phyloP scores from a whole-genome alignment of 176 grass and related monocot genomes.

The Poa pratensis region DNA sequence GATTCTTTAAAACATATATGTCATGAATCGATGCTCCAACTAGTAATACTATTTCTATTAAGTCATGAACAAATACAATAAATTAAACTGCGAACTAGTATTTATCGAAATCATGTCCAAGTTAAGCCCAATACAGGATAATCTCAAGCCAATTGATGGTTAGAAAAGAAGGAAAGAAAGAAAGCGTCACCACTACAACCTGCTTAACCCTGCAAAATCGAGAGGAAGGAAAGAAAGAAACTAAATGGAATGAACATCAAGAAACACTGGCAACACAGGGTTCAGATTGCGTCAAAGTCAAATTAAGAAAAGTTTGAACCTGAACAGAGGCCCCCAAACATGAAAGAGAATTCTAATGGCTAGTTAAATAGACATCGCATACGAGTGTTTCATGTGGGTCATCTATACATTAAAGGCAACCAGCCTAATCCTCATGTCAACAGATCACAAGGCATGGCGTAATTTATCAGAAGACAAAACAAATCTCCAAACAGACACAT shows the following conservation, averaged over 20 bases:
- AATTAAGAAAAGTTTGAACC: slow-evolving; percentile 3
- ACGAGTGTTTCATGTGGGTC: slow-evolving; percentile 21
- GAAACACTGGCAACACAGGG: neutral
- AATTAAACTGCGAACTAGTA: neutral
- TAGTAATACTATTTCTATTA: neutral
- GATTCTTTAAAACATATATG: neutral
- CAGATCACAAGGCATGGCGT: neutral
- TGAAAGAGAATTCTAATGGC: slow-evolving; percentile 10
- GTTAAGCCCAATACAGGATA: neutral
- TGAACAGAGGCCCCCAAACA: neutral
- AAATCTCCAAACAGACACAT: slow-evolving; percentile 5
- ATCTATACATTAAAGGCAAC: slow-evolving; percentile 21
- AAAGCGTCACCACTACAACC: slow-evolving; percentile 35
- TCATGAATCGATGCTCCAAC: neutral
- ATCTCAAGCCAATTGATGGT: neutral
- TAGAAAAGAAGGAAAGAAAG: neutral
- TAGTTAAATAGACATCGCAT: slow-evolving; percentile 1
- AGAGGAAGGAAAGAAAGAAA: slow-evolving; percentile 17
- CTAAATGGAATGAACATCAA: slow-evolving; percentile 4
- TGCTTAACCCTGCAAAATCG: slow-evolving; percentile 37
- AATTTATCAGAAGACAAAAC: slow-evolving; percentile 35
- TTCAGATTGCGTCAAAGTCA: slow-evolving; percentile 26
- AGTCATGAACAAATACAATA: neutral
- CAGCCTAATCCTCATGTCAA: neutral
- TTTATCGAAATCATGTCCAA: neutral